Evolutionary conservation across 495 filamentous ascomycete genomes (phyloP).

Genomic region (Penicillium turbatum): DNA sequence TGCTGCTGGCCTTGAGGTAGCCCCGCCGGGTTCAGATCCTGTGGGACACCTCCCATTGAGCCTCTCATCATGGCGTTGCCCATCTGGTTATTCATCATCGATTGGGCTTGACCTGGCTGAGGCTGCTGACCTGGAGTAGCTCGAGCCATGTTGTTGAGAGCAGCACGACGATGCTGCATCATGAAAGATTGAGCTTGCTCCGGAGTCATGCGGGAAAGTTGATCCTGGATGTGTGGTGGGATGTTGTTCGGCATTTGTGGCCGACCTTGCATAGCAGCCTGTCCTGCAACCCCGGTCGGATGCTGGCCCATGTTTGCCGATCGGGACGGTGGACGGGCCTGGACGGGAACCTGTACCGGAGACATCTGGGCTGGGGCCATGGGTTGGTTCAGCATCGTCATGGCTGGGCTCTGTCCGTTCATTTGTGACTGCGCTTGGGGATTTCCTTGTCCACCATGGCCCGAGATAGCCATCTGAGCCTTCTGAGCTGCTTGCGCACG

Average conservation of each 20-base stretch:
- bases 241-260: slow-evolving; percentile 34
- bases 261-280: slow-evolving; percentile 34
- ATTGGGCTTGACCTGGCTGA: slow-evolving; percentile 37
- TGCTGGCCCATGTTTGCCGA: slow-evolving; percentile 33
- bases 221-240: slow-evolving; percentile 34
- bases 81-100: slow-evolving; percentile 37
- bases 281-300: slow-evolving; percentile 27
- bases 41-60: slow-evolving; percentile 29
- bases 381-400: slow-evolving; percentile 58
- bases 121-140: slow-evolving; percentile 31
- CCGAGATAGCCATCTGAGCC: slow-evolving; percentile 46
- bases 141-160: slow-evolving; percentile 27
- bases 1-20: slow-evolving; percentile 36
- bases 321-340: slow-evolving; percentile 38
- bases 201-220: slow-evolving; percentile 30
- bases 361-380: slow-evolving; percentile 48
- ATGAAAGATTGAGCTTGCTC: slow-evolving; percentile 37
- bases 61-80: slow-evolving; percentile 32
- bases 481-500: slow-evolving; percentile 45
- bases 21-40: slow-evolving; percentile 31
- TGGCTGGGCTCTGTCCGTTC: slow-evolving; percentile 49
- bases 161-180: slow-evolving; percentile 33
- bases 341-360: slow-evolving; percentile 36
- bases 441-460: slow-evolving; percentile 34
- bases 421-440: slow-evolving; percentile 38